Percentiles rank a stretch among this genome's conserved stretches.
phyloP scores from a whole-genome alignment of 768 basidiomycete species.

The Candolleomyces efflorescens region DNA sequence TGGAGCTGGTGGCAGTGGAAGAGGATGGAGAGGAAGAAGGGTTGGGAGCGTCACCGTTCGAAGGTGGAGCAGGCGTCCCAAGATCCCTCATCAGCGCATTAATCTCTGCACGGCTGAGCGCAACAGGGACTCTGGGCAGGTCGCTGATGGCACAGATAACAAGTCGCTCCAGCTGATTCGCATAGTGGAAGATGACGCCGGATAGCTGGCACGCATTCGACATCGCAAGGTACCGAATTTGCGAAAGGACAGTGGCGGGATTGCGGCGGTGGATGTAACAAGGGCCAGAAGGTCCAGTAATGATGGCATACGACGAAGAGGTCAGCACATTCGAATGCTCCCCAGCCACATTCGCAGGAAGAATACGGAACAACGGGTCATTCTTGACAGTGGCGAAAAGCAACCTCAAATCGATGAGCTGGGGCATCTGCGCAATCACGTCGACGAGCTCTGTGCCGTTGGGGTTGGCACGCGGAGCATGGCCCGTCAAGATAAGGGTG shows the following conservation, averaged over 20 bases:
- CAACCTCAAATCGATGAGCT: conserved; percentile 25
- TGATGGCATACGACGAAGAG: too few relatives aligned
- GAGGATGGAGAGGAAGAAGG: neutral
- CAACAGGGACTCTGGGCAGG: conserved; percentile 33
- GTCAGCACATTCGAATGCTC: neutral
- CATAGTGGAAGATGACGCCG: conserved; percentile 23
- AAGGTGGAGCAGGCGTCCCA: neutral
- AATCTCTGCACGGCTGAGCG: conserved; percentile 27
- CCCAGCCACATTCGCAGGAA: conserved; percentile 9
- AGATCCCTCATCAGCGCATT: conserved; percentile 30
- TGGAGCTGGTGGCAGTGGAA: neutral
- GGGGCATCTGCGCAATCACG: conserved; percentile 31
- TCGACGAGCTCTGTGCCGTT: conserved; percentile 25
- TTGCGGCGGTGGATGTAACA: conserved; percentile 4
- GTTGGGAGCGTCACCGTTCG: neutral
- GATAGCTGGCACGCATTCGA: conserved; percentile 33
- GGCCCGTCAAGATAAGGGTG: conserved; percentile 36
- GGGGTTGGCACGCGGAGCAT: conserved; percentile 21
- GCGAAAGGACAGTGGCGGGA: conserved; percentile 20
- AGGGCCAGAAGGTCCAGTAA: too few relatives aligned
- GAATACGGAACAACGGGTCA: conserved; percentile 23
- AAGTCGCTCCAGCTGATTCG: conserved; percentile 27
- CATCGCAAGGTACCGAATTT: conserved; percentile 30
- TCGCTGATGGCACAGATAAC: conserved; percentile 34
- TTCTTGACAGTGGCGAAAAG: conserved; percentile 27